phyloP scores from a whole-genome alignment of 2,329 filamentous ascomycete species.

The Pseudogymnoascus sp. region DNA sequence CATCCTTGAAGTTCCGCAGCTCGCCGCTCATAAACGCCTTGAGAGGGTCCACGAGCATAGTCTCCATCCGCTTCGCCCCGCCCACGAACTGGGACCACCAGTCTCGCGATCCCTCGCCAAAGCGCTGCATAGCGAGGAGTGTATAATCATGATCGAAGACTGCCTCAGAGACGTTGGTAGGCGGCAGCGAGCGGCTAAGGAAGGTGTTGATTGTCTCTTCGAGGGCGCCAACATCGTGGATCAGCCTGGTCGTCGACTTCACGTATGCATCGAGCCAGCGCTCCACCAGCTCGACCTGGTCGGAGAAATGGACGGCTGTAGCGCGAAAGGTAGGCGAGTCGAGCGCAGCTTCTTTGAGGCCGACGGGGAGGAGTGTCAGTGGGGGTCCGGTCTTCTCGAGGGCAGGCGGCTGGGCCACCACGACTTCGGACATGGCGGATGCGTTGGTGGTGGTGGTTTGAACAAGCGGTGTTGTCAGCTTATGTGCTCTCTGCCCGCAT shows the following conservation, averaged over 20 bases:
- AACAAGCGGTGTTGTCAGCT: neutral
- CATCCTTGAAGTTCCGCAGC: conserved; percentile 77
- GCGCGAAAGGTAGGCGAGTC: conserved; percentile 95
- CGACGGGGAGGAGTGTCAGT: conserved; percentile 51
- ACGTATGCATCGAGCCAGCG: conserved; percentile 77
- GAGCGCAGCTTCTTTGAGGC: conserved; percentile 87
- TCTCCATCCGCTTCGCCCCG: conserved; percentile 69
- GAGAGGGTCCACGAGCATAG: conserved; percentile 71
- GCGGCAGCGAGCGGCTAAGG: conserved; percentile 66
- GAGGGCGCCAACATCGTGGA: conserved; percentile 59
- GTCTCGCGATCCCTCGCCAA: conserved; percentile 77
- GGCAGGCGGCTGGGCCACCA: neutral
- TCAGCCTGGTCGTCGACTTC: conserved; percentile 52
- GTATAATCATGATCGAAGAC: conserved; percentile 94
- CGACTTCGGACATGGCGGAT: neutral
- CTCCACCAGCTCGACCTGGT: conserved; percentile 86
- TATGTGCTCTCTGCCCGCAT: neutral
- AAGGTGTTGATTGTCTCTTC: conserved; percentile 74
- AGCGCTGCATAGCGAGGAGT: conserved; percentile 72
- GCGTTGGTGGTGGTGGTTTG: neutral
- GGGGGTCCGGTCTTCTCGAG: conserved; percentile 17
- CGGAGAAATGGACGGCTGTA: conserved; percentile 74
- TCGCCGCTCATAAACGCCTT: conserved; percentile 69
- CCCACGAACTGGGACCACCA: conserved; percentile 73
- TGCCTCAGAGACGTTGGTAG: conserved; percentile 66